Percentiles rank a stretch among this genome's conserved stretches.
These are phyloP conservation scores for Salicornia ramosissima DNA, from an alignment of 148 eudicot species.

Conservation along the genomic window DNA sequence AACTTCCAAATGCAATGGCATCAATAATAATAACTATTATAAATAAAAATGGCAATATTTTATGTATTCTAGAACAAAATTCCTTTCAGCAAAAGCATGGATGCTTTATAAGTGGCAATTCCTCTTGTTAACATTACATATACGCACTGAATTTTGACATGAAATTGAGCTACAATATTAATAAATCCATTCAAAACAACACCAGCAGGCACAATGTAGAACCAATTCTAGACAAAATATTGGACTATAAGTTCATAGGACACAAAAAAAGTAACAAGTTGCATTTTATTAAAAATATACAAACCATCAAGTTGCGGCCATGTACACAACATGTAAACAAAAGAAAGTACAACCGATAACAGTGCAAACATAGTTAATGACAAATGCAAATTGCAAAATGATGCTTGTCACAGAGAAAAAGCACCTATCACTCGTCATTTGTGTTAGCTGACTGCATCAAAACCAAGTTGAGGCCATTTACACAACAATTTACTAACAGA, in stretches of 20 bases:
- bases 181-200: not conserved
- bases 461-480: too few species aligned
- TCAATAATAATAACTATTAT: not conserved
- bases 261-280: conserved; percentile 10
- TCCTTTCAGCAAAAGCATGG: not conserved
- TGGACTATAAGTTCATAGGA: conserved; percentile 3
- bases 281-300: not conserved
- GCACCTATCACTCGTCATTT: not conserved
- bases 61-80: not conserved
- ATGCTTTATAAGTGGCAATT: not conserved
- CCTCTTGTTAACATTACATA: not conserved
- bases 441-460: not conserved
- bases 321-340: not conserved
- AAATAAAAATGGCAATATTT: not conserved
- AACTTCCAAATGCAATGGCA: not conserved
- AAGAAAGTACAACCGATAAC: not conserved
- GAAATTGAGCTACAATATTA: not conserved
- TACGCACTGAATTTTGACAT: not conserved
- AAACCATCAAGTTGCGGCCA: not conserved
- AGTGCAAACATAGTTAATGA: not conserved
- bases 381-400: conserved; percentile 1
- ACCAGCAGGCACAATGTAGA: not conserved
- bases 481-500: too few species aligned
- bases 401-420: not conserved
- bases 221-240: not conserved